phyloP scores from a whole-genome alignment of 2,329 filamentous ascomycete genomes.

The Sphaceloma murrayae region DNA sequence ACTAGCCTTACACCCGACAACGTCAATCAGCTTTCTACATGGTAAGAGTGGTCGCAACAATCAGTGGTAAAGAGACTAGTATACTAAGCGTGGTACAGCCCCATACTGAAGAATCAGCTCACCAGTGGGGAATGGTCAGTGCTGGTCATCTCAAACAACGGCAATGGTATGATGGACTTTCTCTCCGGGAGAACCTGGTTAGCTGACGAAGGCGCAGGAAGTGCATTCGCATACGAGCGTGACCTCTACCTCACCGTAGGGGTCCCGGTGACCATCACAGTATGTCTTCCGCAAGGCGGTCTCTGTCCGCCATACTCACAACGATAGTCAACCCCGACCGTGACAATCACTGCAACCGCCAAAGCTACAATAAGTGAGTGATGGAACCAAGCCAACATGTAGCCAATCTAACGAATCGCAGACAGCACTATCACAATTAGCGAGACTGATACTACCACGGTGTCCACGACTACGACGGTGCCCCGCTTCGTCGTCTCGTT shows the following conservation, averaged over 20 bases:
- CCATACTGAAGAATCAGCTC: constrained; percentile 32
- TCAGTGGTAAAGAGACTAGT: no score
- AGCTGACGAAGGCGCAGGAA: constrained; percentile 15
- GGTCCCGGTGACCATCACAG: constrained; percentile 25
- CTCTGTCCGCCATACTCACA: background rate
- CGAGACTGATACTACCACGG: constrained; percentile 18
- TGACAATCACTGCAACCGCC: constrained; percentile 4
- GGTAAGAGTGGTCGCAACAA: constrained; percentile 22
- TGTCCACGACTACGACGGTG: constrained; percentile 5
- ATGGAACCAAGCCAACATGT: background rate
- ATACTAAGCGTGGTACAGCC: no score
- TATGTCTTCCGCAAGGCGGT: constrained; percentile 17
- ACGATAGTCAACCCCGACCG: background rate
- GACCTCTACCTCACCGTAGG: constrained; percentile 33
- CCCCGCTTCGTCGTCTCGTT: constrained; percentile 16
- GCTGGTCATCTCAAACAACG: constrained; percentile 37
- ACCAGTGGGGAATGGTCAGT: constrained; percentile 37
- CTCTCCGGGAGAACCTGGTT: background rate
- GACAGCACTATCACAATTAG: constrained; percentile 21
- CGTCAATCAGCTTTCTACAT: constrained; percentile 33
- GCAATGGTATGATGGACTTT: constrained; percentile 24
- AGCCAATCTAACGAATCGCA: constrained; percentile 16
- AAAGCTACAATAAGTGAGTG: constrained; percentile 4
- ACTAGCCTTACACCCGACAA: constrained; percentile 34
- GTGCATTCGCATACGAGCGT: constrained; percentile 38